Conservation (phyloP, 148 eudicot species). For the Suaeda aralocaspica region DNA sequence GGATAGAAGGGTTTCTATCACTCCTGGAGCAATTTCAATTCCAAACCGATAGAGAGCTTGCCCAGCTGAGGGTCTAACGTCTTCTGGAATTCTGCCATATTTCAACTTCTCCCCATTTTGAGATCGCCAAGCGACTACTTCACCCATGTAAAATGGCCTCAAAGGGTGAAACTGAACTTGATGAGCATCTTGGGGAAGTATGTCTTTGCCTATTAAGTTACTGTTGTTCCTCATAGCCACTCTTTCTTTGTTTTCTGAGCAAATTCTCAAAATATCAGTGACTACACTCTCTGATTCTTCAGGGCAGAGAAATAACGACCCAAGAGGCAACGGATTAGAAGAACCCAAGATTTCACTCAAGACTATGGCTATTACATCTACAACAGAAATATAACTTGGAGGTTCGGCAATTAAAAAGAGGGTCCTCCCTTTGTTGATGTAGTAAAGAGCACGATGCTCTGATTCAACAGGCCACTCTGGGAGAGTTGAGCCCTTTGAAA, state of each 20-base stretch:
- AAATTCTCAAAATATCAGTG: slow-evolving; percentile 62
- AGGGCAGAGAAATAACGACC: slow-evolving; percentile 74
- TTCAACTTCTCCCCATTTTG: slow-evolving; percentile 88
- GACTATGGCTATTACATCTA: slow-evolving; percentile 64
- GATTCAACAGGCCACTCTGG: slow-evolving; percentile 67
- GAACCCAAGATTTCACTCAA: slow-evolving; percentile 73
- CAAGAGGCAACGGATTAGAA: slow-evolving; percentile 67
- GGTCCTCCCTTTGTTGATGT: slow-evolving; percentile 49
- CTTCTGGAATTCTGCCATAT: slow-evolving; percentile 87
- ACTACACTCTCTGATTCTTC: slow-evolving; percentile 64
- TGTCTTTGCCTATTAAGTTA: slow-evolving; percentile 60
- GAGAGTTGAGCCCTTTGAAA: slow-evolving; percentile 45
- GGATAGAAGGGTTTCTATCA: slow-evolving; percentile 64
- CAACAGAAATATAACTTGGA: slow-evolving; percentile 67
- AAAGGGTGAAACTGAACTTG: slow-evolving; percentile 93
- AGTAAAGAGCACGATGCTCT: slow-evolving; percentile 67
- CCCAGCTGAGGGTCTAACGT: slow-evolving; percentile 88
- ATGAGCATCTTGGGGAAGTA: slow-evolving; percentile 82
- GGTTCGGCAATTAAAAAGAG: slow-evolving; percentile 74
- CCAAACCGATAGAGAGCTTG: slow-evolving; percentile 87
- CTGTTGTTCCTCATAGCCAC: slow-evolving; percentile 38
- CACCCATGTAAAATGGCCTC: slow-evolving; percentile 92
- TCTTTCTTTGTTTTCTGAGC: slow-evolving; percentile 40
- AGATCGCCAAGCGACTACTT: slow-evolving; percentile 93
- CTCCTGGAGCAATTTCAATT: slow-evolving; percentile 67